Conservation (phyloP, 352 stramenopile genomes). For the Phytophthora hibernalis region DNA sequence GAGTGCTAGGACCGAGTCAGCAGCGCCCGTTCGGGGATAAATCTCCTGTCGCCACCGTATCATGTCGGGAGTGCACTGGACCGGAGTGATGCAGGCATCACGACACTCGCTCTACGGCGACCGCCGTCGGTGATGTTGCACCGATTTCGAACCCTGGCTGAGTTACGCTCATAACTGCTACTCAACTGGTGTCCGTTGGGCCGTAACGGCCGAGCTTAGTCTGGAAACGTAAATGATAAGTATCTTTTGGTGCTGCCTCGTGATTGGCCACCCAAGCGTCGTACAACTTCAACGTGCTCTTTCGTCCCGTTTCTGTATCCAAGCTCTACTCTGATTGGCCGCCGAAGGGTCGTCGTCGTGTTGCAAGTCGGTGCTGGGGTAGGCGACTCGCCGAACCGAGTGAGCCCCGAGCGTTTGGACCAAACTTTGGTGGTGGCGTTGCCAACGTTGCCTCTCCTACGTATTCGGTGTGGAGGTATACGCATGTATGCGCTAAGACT, state of each 20-base stretch:
- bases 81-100: not conserved
- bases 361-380: conserved; percentile 5
- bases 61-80: no score
- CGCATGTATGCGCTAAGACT: not conserved
- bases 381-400: no score
- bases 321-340: not conserved
- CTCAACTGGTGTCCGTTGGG: not conserved
- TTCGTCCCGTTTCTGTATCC: conserved; percentile 1
- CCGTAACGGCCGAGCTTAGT: conserved; percentile 12
- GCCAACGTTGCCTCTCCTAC: not conserved
- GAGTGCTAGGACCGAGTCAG: not conserved
- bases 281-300: conserved; percentile 22
- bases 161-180: conserved; percentile 1
- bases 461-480: not conserved
- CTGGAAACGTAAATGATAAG: conserved; percentile 30
- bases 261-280: conserved; percentile 8
- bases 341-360: not conserved
- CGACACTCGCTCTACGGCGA: not conserved
- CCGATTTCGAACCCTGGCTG: not conserved
- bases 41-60: conserved; percentile 11
- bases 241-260: conserved; percentile 1
- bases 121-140: not conserved
- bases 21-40: conserved; percentile 5
- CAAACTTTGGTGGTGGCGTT: no score
- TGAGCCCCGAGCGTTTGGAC: no score